phyloP scores from a whole-genome alignment of 1,284 basidiomycete species.

The Naganishia liquefaciens region DNA sequence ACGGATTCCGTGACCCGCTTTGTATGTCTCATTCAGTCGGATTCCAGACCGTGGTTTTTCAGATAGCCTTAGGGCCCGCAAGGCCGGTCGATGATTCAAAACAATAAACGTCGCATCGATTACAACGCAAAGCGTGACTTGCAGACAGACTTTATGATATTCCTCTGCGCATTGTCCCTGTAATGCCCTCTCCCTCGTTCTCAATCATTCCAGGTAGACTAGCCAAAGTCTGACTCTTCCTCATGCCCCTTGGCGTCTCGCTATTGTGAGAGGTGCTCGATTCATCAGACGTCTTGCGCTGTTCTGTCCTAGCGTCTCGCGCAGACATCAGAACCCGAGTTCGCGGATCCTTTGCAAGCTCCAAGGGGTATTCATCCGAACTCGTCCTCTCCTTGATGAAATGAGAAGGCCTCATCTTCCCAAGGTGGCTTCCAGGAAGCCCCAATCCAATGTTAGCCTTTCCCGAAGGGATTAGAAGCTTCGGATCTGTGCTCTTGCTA shows the following conservation, averaged over 20 bases:
- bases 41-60: too few species aligned
- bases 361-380: conserved; percentile 16
- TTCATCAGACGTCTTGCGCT: conserved; percentile 4
- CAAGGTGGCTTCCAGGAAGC: neutral
- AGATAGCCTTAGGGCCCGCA: too few species aligned
- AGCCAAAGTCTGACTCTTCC: conserved; percentile 12
- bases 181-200: neutral
- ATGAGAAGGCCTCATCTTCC: neutral
- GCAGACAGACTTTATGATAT: too few species aligned
- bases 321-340: neutral
- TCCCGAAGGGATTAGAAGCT: conserved; percentile 18
- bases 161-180: neutral
- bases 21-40: too few species aligned
- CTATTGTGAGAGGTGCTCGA: neutral
- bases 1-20: too few species aligned
- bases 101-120: too few species aligned
- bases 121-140: too few species aligned
- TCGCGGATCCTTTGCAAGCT: conserved; percentile 16
- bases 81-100: too few species aligned
- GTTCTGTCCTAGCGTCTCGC: neutral
- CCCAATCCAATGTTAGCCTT: conserved; percentile 23
- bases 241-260: conserved; percentile 1
- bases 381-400: neutral
- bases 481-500: conserved; percentile 26
- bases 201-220: neutral